A percentile compares a stretch with the other conserved stretches of the same genome.
Evolutionary conservation across 306 rosid genomes (phyloP).

Genomic region (Gleditsia sinensis): DNA sequence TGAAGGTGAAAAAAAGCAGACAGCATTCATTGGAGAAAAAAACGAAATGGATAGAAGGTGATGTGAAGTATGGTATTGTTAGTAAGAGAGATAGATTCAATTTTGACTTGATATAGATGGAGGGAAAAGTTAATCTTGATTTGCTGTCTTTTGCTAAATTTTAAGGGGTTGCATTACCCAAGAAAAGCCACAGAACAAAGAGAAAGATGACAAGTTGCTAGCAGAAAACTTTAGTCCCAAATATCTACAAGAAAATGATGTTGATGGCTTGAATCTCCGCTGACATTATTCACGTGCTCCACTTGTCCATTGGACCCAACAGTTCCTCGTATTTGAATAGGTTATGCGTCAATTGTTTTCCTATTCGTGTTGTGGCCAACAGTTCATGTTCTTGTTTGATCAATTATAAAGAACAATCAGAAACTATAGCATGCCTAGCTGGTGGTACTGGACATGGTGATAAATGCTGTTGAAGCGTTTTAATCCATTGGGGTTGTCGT

Average conservation of each 20-base stretch:
- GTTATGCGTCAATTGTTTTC: background rate
- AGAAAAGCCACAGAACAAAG: conserved; percentile 38
- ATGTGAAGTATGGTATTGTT: too few relatives aligned
- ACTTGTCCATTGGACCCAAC: conserved; percentile 40
- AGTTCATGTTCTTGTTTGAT: conserved; percentile 1
- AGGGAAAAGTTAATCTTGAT: background rate
- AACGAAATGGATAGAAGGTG: too few relatives aligned
- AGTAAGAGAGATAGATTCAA: background rate
- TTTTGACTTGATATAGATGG: background rate
- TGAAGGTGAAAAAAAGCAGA: too few relatives aligned
- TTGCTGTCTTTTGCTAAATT: background rate
- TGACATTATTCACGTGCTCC: conserved; percentile 54
- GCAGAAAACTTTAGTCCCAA: conserved; percentile 27
- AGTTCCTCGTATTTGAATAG: background rate
- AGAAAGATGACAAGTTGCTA: conserved; percentile 38
- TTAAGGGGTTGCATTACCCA: background rate
- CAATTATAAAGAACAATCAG: background rate
- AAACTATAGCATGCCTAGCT: background rate
- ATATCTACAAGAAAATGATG: conserved; percentile 24
- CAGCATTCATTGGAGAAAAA: too few relatives aligned
- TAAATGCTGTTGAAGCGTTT: background rate
- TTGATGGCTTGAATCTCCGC: conserved; percentile 32
- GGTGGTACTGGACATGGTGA: background rate
- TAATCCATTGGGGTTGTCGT: background rate
- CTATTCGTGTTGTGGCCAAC: background rate